phyloP scores from a whole-genome alignment of 2,329 filamentous ascomycete species.

The Anisogramma anomala region DNA sequence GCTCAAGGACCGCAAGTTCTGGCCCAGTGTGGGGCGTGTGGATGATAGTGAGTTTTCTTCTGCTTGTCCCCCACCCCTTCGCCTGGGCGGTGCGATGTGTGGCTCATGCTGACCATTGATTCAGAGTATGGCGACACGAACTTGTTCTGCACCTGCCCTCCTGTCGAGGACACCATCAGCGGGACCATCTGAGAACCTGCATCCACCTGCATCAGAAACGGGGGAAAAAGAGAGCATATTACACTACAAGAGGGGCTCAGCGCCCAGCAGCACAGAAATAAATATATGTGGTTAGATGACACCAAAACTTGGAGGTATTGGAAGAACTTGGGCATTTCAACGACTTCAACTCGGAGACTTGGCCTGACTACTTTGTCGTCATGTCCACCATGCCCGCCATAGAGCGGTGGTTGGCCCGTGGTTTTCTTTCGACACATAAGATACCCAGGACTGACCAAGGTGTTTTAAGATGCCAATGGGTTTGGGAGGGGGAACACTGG shows the following conservation, averaged over 20 bases:
- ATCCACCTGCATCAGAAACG: constrained; percentile 4
- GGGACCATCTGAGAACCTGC: constrained; percentile 12
- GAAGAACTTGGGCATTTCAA: constrained; percentile 3
- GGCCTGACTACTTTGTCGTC: neutral
- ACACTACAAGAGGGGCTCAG: constrained; percentile 1
- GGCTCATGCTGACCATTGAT: constrained; percentile 12
- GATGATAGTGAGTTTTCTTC: constrained; percentile 61
- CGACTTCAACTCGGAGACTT: constrained; percentile 12
- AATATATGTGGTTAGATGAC: no score
- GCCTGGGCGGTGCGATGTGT: neutral
- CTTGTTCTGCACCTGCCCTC: constrained; percentile 88
- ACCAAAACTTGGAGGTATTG: neutral
- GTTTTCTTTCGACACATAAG: constrained; percentile 2
- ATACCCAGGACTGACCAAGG: constrained; percentile 5
- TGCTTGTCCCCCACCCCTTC: neutral
- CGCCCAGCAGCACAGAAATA: neutral
- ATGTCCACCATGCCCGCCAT: neutral
- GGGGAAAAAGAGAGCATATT: neutral
- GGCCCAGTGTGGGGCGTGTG: constrained; percentile 76
- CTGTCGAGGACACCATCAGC: constrained; percentile 55
- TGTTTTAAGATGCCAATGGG: constrained; percentile 4
- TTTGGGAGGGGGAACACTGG: neutral
- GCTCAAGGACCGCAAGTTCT: constrained; percentile 93
- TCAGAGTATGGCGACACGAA: constrained; percentile 75
- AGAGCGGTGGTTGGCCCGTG: neutral